Percentiles rank a stretch among this genome's conserved stretches.
Conservation (phyloP, 2,329 filamentous ascomycete species). For the Fusarium graminum region DNA sequence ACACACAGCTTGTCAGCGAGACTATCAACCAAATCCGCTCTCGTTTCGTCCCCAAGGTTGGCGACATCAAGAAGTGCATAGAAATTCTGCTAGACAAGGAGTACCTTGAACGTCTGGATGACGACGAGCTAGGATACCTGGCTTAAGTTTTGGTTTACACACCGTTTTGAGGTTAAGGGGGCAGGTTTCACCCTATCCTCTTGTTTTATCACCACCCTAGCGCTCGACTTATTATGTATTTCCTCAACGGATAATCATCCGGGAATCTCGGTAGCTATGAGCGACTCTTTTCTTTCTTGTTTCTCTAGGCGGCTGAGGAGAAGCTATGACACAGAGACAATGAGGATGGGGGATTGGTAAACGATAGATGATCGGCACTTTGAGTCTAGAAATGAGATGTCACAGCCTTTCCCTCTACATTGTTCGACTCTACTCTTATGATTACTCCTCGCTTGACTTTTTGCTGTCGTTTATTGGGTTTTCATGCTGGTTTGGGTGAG, state of each 20-base stretch:
- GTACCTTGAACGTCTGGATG: conserved; percentile 94
- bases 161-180: not conserved
- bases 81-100: conserved; percentile 99
- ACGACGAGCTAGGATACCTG: conserved; percentile 93
- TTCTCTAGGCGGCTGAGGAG: conserved; percentile 25
- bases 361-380: conserved; percentile 38
- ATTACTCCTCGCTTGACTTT: conserved; percentile 19
- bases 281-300: conserved; percentile 30
- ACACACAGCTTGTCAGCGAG: conserved; percentile 92
- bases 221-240: conserved; percentile 22
- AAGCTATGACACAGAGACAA: conserved; percentile 18
- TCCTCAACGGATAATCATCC: conserved; percentile 4
- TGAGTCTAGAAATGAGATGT: conserved; percentile 10
- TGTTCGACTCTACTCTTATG: not conserved
- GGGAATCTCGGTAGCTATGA: conserved; percentile 13
- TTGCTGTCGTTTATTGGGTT: conserved; percentile 15
- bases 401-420: conserved; percentile 2
- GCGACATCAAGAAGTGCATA: conserved; percentile 99
- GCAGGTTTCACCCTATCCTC: conserved; percentile 2
- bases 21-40: conserved; percentile 95
- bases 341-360: conserved; percentile 25
- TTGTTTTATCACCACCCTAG: conserved; percentile 4
- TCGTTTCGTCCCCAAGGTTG: conserved; percentile 91
- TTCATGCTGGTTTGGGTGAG: conserved; percentile 12
- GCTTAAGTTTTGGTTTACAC: conserved; percentile 67